phyloP scores from a whole-genome alignment of 139 green algal genomes.

The Chlamydomonas sp. region DNA sequence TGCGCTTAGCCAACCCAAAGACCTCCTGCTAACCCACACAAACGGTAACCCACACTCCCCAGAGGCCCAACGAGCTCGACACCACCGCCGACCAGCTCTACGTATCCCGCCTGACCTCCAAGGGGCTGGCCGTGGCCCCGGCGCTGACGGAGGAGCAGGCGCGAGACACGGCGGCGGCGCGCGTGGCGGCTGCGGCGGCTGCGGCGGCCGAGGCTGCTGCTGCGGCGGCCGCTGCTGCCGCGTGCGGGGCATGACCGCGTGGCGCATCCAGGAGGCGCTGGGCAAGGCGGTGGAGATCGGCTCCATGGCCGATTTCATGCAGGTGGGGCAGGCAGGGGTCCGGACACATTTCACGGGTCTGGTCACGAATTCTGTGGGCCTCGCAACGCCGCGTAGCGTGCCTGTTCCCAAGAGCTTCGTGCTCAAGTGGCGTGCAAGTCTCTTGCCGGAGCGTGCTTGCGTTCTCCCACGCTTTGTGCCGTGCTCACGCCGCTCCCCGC shows the following conservation, averaged over 20 bases:
- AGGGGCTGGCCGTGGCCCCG: background rate
- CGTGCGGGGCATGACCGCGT: conserved; percentile 11
- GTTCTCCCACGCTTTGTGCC: no score
- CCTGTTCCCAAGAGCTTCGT: no score
- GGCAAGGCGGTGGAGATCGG: background rate
- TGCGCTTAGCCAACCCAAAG: background rate
- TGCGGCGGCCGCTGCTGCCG: background rate
- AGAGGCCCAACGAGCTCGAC: conserved; percentile 7
- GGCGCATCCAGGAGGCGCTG: conserved; percentile 2
- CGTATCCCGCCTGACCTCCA: background rate
- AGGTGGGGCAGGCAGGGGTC: conserved; percentile 4
- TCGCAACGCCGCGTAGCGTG: no score
- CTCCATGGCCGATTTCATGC: conserved; percentile 21
- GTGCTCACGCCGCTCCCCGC: no score
- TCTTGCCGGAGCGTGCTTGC: no score
- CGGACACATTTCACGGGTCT: background rate
- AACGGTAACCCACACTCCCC: background rate
- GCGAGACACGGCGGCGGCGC: background rate
- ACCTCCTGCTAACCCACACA: background rate
- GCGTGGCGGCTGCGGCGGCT: background rate
- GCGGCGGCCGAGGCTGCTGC: background rate
- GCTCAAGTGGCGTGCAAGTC: no score
- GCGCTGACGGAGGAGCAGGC: background rate
- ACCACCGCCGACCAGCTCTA: conserved; percentile 3
- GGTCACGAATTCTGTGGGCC: background rate